Evolutionary conservation across 2,329 filamentous ascomycete species (phyloP), one percentile per base, ranked within the genome.

Genomic region (Sporothrix pallida): DNA sequence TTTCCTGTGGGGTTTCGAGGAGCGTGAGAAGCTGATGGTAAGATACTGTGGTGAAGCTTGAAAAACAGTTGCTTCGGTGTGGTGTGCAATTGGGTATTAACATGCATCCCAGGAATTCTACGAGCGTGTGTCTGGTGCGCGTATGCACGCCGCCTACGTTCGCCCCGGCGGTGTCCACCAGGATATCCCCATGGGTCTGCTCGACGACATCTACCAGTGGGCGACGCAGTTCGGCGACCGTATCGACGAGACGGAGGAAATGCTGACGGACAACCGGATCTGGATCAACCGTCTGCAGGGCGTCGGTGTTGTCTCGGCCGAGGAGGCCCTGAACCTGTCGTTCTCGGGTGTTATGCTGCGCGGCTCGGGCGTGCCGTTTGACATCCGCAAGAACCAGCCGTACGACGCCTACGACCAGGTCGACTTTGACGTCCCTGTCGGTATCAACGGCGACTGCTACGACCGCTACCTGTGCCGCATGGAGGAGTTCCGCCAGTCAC

Each of bases 121-220:
- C 83, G 96, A 99, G 85, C 94, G 96, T 86, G 97, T 99, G 74
- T 99, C 96, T 56, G 96, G 96, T 82, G 96, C 96, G 78, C 96
- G 96, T 87, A 90, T 99, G 71, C 96, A 99, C 85, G 93, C 96
- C 75, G 96, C 96, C 79, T 99, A 99, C 82, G 92, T 99, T 79
- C 93, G 96, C 79, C 96, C 96, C 67, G 96, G 96, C 80, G 96
- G 96, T 84, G 96, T 99, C 73, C 93, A 94, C 80, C 95, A 98
- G 84, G 96, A 99, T 86, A 88, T 99, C 63, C 96, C 96, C 44
- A 81, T 97, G 75, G 96, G 96, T 77, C 91, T 99, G 63, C 90
- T 99, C 70, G 97, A 99, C 82, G 96, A 99, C 81, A 99, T 99
- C 80, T 98, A 99, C 86, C 95, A 98, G 85, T 99, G 96, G 96